A percentile compares a stretch with the other conserved stretches of the same genome.
These are phyloP conservation scores for Actinomortierella wolfii DNA, from an alignment of 371 early-diverging fungal genomes.

Conservation along the genomic window DNA sequence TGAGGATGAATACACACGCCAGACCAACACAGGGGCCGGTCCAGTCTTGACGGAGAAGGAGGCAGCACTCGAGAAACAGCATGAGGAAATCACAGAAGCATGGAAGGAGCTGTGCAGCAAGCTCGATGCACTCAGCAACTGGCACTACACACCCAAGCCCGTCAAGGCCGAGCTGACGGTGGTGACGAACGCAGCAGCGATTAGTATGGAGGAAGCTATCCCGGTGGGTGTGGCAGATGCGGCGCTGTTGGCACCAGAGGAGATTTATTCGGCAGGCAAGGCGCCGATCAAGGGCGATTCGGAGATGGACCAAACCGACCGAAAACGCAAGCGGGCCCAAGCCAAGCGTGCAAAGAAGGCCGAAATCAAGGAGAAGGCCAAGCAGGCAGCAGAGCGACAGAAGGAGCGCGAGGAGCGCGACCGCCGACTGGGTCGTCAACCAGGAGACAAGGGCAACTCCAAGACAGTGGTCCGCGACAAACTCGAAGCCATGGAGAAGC, in stretches of 20 bases:
- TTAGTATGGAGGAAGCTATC: constrained; percentile 94
- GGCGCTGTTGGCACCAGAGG: constrained; percentile 87
- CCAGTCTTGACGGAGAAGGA: constrained; percentile 72
- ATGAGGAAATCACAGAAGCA: constrained; percentile 78
- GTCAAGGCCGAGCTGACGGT: constrained; percentile 78
- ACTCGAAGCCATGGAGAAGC: constrained; percentile 70
- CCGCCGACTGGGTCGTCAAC: constrained; percentile 56
- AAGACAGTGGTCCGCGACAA: constrained; percentile 54
- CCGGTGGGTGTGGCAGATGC: constrained; percentile 89
- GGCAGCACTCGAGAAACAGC: constrained; percentile 72
- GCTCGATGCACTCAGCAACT: constrained; percentile 92
- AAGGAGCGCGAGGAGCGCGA: constrained; percentile 51
- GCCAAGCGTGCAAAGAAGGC: constrained; percentile 69
- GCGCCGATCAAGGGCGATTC: constrained; percentile 59
- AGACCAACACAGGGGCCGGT: constrained; percentile 54
- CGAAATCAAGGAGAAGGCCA: constrained; percentile 54
- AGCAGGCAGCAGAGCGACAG: constrained; percentile 58
- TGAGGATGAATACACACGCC: constrained; percentile 85
- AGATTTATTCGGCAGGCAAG: constrained; percentile 62
- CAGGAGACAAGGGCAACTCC: constrained; percentile 52
- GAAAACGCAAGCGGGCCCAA: constrained; percentile 66
- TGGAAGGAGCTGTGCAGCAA: constrained; percentile 77
- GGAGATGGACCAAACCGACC: constrained; percentile 77
- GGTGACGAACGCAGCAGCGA: constrained; percentile 83
- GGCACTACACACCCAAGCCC: constrained; percentile 87